A percentile compares a stretch with the other conserved stretches of the same genome.
These are phyloP conservation scores for Iodosphaeria phyllophila DNA, from an alignment of 2,329 filamentous ascomycete genomes.

Conservation along the genomic window DNA sequence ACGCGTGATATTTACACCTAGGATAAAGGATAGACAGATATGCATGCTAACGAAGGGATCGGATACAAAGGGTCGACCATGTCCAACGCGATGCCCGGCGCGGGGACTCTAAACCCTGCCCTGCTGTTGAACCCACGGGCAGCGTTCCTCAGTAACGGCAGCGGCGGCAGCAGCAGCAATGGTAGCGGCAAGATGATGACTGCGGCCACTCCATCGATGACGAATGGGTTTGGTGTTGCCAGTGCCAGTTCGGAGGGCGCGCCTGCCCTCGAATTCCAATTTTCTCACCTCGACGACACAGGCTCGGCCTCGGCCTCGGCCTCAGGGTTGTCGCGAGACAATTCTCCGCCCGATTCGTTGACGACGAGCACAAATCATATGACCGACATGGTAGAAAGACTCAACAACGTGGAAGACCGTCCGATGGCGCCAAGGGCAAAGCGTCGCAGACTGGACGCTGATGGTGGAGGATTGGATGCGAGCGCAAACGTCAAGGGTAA, in stretches of 20 bases:
- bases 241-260: slow-evolving; percentile 13
- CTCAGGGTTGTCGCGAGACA: too few relatives aligned
- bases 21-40: too few relatives aligned
- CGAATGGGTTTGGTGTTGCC: slow-evolving; percentile 8
- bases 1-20: too few relatives aligned
- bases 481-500: slow-evolving; percentile 7
- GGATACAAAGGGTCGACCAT: too few relatives aligned
- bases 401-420: slow-evolving; percentile 59
- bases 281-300: slow-evolving; percentile 12
- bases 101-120: slow-evolving; percentile 19
- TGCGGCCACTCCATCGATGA: slow-evolving; percentile 9
- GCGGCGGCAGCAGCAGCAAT: too few relatives aligned
- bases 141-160: slow-evolving; percentile 9
- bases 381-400: slow-evolving; percentile 45
- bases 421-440: slow-evolving; percentile 39
- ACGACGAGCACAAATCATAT: slow-evolving; percentile 2
- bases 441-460: slow-evolving; percentile 37
- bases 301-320: slow-evolving; percentile 7
- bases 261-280: slow-evolving; percentile 22
- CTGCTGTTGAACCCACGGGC: slow-evolving; percentile 22
- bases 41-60: too few relatives aligned
- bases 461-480: slow-evolving; percentile 18
- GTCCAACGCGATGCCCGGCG: slow-evolving; percentile 4
- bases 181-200: slow-evolving; percentile 3
- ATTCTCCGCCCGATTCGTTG: slow-evolving; percentile 5